Percentiles rank a stretch among this genome's conserved stretches.
Conservation (phyloP, 305 asterid genomes). For the Caryopteris hybrid region DNA sequence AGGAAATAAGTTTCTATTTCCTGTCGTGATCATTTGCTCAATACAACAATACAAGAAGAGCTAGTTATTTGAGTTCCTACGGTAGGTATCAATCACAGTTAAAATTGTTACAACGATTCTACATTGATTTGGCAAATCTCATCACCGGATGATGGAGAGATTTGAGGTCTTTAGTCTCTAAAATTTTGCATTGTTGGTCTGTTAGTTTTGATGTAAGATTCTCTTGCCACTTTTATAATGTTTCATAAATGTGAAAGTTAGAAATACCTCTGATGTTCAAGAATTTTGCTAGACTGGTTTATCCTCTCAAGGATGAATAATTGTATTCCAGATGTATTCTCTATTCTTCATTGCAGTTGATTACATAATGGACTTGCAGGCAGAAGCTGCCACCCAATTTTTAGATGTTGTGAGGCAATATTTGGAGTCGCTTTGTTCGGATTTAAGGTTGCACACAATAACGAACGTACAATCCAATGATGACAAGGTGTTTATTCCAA, state of each 20-base stretch:
- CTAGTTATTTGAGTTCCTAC: no score
- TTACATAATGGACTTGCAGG: slow-evolving; percentile 38
- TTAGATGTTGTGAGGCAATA: slow-evolving; percentile 49
- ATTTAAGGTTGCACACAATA: slow-evolving; percentile 79
- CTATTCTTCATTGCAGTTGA: not conserved
- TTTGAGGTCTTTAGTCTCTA: not conserved
- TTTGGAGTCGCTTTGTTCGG: slow-evolving; percentile 78
- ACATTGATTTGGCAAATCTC: not conserved
- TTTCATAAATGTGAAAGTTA: not conserved
- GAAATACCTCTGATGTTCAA: not conserved
- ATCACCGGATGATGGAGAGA: not conserved
- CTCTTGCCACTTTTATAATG: not conserved
- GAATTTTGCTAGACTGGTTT: not conserved
- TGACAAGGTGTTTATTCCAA: slow-evolving; percentile 56
- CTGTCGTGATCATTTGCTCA: no score
- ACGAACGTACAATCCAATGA: slow-evolving; percentile 73
- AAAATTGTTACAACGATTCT: no score
- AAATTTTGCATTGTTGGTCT: not conserved
- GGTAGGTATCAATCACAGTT: no score
- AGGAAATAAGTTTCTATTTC: no score
- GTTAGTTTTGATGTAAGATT: not conserved
- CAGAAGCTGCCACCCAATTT: slow-evolving; percentile 71
- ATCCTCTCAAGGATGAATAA: not conserved
- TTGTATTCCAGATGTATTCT: not conserved
- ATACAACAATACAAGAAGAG: no score